These are phyloP conservation scores for Raffaelea ambrosiae DNA, from an alignment of 2,329 filamentous ascomycete genomes.

Conservation along the genomic window DNA sequence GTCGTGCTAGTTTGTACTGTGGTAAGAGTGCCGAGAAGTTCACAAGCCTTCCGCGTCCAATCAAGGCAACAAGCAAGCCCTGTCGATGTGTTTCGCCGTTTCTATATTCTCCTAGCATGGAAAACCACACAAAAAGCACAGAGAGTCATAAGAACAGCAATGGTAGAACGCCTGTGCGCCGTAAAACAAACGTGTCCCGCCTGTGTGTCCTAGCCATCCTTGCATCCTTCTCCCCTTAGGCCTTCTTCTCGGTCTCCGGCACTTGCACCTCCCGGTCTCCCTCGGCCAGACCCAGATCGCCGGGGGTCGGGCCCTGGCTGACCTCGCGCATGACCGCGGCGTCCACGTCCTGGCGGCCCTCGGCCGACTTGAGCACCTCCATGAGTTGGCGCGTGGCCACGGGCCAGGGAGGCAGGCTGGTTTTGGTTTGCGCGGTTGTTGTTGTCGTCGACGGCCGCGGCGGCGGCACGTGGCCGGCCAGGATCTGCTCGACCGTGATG, in stretches of 20 bases:
- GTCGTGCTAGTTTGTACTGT: no score
- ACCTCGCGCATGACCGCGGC: slow-evolving; percentile 3
- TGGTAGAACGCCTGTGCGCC: no score
- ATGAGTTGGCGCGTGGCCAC: slow-evolving; percentile 10
- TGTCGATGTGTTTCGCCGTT: no score
- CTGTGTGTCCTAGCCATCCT: no score
- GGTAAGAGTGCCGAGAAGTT: no score
- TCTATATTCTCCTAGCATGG: no score
- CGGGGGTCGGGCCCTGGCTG: slow-evolving; percentile 5
- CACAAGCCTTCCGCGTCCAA: no score
- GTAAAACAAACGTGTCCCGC: no score
- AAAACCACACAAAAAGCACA: no score
- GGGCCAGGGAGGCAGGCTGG: slow-evolving; percentile 5
- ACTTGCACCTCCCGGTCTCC: not conserved
- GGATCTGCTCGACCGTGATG: slow-evolving; percentile 11
- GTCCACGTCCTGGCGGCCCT: slow-evolving; percentile 11
- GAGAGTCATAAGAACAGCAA: no score
- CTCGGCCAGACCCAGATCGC: slow-evolving; percentile 4
- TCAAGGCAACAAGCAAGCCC: no score
- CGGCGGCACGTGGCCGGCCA: slow-evolving; percentile 12
- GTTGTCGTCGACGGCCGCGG: not conserved
- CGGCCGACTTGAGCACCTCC: slow-evolving; percentile 15
- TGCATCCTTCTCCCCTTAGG: no score
- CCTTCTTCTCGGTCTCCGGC: not conserved
- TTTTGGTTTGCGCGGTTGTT: not conserved